phyloP scores from a whole-genome alignment of 2,329 filamentous ascomycete species.

The Ascochyta pisi region DNA sequence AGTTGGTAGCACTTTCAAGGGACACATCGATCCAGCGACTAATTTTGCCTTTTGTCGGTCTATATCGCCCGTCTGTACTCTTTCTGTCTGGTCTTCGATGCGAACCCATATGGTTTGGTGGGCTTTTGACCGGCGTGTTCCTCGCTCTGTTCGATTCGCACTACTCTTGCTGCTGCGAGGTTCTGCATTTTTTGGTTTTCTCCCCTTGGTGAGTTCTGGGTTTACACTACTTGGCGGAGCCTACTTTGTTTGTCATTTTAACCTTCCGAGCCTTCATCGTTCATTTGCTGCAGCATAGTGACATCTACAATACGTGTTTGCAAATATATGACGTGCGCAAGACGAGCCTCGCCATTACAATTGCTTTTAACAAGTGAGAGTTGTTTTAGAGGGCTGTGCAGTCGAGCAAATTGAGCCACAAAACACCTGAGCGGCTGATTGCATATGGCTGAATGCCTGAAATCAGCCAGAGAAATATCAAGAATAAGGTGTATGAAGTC shows the following conservation, averaged over 20 bases:
- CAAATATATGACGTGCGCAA: not conserved
- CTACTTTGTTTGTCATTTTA: conserved; percentile 2
- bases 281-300: conserved; percentile 1
- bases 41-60: not conserved
- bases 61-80: not conserved
- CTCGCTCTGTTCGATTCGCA: not conserved
- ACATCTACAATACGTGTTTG: not conserved
- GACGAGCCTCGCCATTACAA: not conserved
- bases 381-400: not conserved
- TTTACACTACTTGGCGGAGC: not conserved
- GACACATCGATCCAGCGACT: conserved; percentile 2
- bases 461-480: not conserved
- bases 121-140: not conserved
- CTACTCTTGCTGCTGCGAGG: not conserved
- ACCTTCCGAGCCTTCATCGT: not conserved
- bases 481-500: not conserved
- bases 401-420: not conserved
- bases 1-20: not conserved
- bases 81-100: not conserved
- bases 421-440: conserved; percentile 1
- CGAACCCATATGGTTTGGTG: not conserved
- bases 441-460: conserved; percentile 2
- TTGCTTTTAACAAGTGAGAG: not conserved
- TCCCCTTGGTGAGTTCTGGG: not conserved
- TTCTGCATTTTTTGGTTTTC: not conserved